Evolutionary conservation across 306 rosid species (phyloP).

Genomic region (Alnus rubra): DNA sequence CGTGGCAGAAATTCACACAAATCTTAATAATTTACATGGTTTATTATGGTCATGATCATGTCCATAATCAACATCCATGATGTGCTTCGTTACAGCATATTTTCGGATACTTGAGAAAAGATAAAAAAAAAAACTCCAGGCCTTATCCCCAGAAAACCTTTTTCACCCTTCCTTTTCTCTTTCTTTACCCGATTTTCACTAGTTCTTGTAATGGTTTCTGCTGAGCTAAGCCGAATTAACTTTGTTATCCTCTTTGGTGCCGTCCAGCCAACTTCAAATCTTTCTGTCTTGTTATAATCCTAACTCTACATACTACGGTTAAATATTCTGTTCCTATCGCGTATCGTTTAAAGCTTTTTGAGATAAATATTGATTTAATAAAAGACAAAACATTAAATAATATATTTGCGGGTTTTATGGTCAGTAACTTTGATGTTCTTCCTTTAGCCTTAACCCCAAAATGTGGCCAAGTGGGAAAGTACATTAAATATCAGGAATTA

Average conservation of each 20-base stretch:
- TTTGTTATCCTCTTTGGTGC: conserved; percentile 21
- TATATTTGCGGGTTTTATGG: background rate
- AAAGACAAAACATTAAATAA: background rate
- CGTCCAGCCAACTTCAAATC: conserved; percentile 34
- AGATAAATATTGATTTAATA: no score
- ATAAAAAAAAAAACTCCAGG: conserved; percentile 6
- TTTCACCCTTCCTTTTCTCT: conserved; percentile 12
- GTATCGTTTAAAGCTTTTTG: no score
- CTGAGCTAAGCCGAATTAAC: conserved; percentile 37
- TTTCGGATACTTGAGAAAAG: background rate
- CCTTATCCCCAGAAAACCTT: conserved; percentile 15
- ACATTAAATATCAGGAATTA: background rate
- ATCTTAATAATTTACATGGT: background rate
- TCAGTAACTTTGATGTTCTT: background rate
- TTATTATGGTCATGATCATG: background rate
- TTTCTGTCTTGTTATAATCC: background rate
- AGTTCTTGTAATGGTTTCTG: conserved; percentile 31
- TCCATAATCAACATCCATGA: background rate
- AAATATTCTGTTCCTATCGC: no score
- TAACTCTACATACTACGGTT: no score
- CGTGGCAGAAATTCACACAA: background rate
- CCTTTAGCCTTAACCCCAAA: background rate
- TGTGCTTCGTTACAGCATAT: background rate
- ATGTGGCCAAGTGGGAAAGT: background rate
- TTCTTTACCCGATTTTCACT: background rate